These are phyloP conservation scores for Dactylellina sp. DNA, from an alignment of 2,329 filamentous ascomycete genomes.

Conservation along the genomic window DNA sequence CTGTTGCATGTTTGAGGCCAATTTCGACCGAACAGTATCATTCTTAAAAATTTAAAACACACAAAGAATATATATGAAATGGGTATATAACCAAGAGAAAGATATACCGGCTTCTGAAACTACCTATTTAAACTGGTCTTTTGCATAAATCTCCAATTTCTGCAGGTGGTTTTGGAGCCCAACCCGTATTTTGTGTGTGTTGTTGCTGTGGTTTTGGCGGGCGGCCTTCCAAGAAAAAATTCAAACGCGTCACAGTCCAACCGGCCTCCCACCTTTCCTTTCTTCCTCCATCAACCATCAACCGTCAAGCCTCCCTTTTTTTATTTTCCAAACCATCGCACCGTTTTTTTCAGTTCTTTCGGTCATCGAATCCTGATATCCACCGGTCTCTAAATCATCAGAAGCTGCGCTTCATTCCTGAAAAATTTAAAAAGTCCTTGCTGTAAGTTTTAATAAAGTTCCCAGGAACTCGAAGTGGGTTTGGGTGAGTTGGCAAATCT, in stretches of 20 bases:
- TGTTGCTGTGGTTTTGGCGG: conserved; percentile 46
- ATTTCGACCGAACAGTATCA: neutral
- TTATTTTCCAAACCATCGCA: conserved; percentile 13
- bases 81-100: neutral
- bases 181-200: conserved; percentile 19
- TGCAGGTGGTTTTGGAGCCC: neutral
- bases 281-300: conserved; percentile 32
- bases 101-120: neutral
- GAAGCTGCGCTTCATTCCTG: conserved; percentile 39
- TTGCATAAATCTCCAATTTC: conserved; percentile 3
- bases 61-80: neutral
- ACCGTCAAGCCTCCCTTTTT: conserved; percentile 1
- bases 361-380: neutral
- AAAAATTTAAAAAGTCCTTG: neutral
- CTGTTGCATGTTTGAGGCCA: neutral
- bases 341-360: conserved; percentile 5
- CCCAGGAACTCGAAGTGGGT: conserved; percentile 9
- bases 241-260: conserved; percentile 50
- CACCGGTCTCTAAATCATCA: neutral
- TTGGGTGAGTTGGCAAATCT: conserved; percentile 28
- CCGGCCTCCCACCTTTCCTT: conserved; percentile 31
- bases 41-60: neutral
- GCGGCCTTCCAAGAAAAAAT: conserved; percentile 34
- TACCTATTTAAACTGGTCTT: neutral
- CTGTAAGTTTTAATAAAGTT: conserved; percentile 21